Evolutionary conservation across 352 stramenopile genomes (phyloP).

Genomic region (Phytophthora pini): DNA sequence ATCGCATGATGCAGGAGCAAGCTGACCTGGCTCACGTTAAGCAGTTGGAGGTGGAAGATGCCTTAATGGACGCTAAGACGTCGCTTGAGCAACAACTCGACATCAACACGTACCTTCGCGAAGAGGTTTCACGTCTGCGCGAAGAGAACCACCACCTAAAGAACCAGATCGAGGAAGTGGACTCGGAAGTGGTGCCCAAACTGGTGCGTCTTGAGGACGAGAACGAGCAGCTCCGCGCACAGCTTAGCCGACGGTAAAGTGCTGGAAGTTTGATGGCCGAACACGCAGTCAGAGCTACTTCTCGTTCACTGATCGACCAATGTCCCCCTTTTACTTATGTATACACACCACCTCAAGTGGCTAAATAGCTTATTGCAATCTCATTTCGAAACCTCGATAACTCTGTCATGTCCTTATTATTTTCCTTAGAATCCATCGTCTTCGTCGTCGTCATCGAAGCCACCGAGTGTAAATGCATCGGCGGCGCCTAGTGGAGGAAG

Average conservation of each 20-base stretch:
- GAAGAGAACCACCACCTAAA: slow-evolving; percentile 88
- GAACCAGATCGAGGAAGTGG: slow-evolving; percentile 89
- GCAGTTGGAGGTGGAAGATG: slow-evolving; percentile 87
- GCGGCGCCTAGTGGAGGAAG: slow-evolving; percentile 59
- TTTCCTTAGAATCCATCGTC: slow-evolving; percentile 60
- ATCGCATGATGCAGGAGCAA: slow-evolving; percentile 88
- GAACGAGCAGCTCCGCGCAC: slow-evolving; percentile 72
- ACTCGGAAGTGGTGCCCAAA: slow-evolving; percentile 84
- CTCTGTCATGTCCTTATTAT: slow-evolving; percentile 18
- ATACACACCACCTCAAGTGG: slow-evolving; percentile 28
- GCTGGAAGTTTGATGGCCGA: slow-evolving; percentile 4
- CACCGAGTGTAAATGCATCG: slow-evolving; percentile 64
- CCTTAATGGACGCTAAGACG: slow-evolving; percentile 83
- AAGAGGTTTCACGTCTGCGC: slow-evolving; percentile 80
- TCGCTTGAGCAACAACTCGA: slow-evolving; percentile 87
- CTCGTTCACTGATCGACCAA: background rate
- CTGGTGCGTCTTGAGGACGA: slow-evolving; percentile 86
- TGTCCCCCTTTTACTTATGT: slow-evolving; percentile 32
- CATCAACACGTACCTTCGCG: slow-evolving; percentile 85
- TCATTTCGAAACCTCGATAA: slow-evolving; percentile 10
- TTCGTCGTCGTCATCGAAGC: slow-evolving; percentile 70
- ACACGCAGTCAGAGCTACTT: background rate
- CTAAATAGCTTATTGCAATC: slow-evolving; percentile 34
- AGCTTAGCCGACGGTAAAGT: slow-evolving; percentile 39
- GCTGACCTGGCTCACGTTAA: slow-evolving; percentile 77